A percentile compares a stretch with the other conserved stretches of the same genome.
phyloP scores from a whole-genome alignment of 345 rosid species.

The Citrus sinensis region DVS_A1.0 CM039164.1:22740501-22741000 shows the following conservation, averaged over 20 bases:
- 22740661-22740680: neutral
- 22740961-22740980: neutral
- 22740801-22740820: neutral
- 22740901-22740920: neutral
- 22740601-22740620: neutral
- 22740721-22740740: neutral
- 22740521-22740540: neutral
- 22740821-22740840: neutral
- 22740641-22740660: neutral
- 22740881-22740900: neutral
- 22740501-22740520: conserved; percentile 10
- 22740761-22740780: neutral
- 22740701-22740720: too few species aligned
- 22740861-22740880: neutral
- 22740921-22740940: neutral
- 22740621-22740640: neutral
- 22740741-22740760: neutral
- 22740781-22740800: neutral
- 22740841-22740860: neutral
- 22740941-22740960: neutral
- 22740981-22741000: neutral
- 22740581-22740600: neutral
- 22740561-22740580: neutral
- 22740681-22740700: neutral
- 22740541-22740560: neutral